Percentiles rank a stretch among this genome's conserved stretches.
Conservation (phyloP, 164 flowering plant genomes). For the Kalanchoe fedtschenkoi region DNA sequence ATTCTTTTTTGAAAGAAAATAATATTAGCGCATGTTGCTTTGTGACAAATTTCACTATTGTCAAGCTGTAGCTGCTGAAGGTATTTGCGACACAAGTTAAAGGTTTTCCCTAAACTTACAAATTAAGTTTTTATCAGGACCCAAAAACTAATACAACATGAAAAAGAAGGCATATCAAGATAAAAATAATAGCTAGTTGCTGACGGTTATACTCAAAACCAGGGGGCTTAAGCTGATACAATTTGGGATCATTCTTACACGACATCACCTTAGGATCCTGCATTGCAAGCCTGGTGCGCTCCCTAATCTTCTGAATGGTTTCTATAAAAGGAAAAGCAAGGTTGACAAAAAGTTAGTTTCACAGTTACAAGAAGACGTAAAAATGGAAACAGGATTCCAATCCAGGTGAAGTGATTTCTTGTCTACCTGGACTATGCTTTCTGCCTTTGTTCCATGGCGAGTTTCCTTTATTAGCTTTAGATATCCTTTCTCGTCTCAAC, state of each 20-base stretch:
- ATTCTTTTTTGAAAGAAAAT: too few species aligned
- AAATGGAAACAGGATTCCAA: background rate
- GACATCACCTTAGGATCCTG: constrained; percentile 86
- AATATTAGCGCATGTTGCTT: too few species aligned
- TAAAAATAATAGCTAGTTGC: background rate
- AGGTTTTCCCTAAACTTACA: background rate
- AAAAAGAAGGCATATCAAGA: background rate
- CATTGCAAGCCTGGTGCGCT: constrained; percentile 71
- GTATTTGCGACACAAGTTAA: background rate
- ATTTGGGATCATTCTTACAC: constrained; percentile 40
- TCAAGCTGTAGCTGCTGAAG: background rate
- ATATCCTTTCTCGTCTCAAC: constrained; percentile 70
- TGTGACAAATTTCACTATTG: background rate
- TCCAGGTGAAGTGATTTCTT: background rate
- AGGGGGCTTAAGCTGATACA: constrained; percentile 8
- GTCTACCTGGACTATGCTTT: constrained; percentile 82
- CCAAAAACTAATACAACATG: background rate
- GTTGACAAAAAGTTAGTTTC: constrained; percentile 8
- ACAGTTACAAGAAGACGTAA: constrained; percentile 29
- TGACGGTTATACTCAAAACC: background rate
- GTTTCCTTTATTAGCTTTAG: constrained; percentile 86
- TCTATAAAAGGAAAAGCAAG: constrained; percentile 37
- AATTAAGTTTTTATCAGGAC: background rate
- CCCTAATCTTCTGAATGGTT: constrained; percentile 58
- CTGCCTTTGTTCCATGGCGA: constrained; percentile 96